Conservation (phyloP, 2,329 filamentous ascomycete species). For the Delphinella strobiligena region DNA sequence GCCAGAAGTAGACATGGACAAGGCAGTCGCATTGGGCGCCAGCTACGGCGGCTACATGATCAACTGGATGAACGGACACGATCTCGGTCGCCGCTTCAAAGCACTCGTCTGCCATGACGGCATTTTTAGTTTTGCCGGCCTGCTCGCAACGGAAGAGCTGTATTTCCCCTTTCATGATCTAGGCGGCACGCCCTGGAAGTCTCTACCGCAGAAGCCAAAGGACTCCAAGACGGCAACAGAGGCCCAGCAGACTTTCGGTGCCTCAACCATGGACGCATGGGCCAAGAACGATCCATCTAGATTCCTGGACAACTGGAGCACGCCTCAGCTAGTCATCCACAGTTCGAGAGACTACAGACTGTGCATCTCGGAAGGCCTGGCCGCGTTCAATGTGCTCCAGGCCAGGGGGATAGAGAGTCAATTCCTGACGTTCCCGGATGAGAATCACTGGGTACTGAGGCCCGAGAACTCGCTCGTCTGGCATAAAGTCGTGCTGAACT, state of each 20-base stretch:
- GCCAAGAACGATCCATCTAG: constrained; percentile 45
- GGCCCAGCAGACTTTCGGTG: constrained; percentile 4
- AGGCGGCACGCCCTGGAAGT: constrained; percentile 37
- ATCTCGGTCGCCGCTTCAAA: constrained; percentile 72
- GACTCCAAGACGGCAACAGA: constrained; percentile 10
- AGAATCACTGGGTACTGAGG: constrained; percentile 76
- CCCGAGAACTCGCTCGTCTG: constrained; percentile 84
- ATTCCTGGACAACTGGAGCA: constrained; percentile 59
- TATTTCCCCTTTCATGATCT: constrained; percentile 45
- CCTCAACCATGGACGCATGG: constrained; percentile 32
- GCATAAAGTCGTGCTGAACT: constrained; percentile 75
- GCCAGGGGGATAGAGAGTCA: constrained; percentile 61
- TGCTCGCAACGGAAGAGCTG: constrained; percentile 35
- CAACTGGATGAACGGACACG: constrained; percentile 85
- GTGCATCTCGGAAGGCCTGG: constrained; percentile 71
- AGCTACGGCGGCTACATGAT: constrained; percentile 69
- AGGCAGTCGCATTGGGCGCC: constrained; percentile 63
- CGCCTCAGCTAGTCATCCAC: constrained; percentile 82
- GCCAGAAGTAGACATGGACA: constrained; percentile 54
- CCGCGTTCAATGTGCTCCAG: constrained; percentile 79
- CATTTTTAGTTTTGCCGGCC: constrained; percentile 52
- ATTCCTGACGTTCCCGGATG: constrained; percentile 70
- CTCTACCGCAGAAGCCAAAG: constrained; percentile 5
- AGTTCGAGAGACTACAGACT: constrained; percentile 82
- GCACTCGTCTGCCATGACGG: constrained; percentile 83